Conservation (phyloP, 106 monocot genomes). For the Xerophyta viscosa region DNA sequence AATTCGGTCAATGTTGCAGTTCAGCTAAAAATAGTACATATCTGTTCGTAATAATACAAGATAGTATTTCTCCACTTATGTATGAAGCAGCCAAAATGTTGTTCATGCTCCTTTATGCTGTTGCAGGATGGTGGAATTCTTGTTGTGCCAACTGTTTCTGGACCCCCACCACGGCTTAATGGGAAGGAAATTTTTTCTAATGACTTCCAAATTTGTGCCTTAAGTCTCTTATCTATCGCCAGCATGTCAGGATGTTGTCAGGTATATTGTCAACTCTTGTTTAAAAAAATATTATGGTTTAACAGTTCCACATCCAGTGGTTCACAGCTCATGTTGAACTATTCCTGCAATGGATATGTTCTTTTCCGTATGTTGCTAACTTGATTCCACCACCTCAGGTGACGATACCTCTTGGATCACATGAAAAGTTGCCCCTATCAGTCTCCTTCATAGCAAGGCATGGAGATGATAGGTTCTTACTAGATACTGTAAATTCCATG, state of each 20-base stretch:
- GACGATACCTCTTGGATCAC: constrained; percentile 55
- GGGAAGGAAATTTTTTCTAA: constrained; percentile 60
- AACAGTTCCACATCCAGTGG: no score
- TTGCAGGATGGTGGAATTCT: constrained; percentile 89
- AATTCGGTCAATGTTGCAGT: no score
- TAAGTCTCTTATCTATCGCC: constrained; percentile 63
- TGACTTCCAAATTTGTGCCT: constrained; percentile 33
- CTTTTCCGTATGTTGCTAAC: no score
- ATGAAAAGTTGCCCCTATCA: constrained; percentile 78
- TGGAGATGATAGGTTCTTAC: constrained; percentile 82
- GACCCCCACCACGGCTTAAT: constrained; percentile 72
- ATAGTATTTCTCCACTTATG: no score
- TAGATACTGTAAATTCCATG: constrained; percentile 49
- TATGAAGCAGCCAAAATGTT: no score
- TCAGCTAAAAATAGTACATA: no score
- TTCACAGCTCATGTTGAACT: no score
- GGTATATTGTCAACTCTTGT: constrained; percentile 35
- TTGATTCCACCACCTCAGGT: constrained; percentile 25
- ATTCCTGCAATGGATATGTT: no score
- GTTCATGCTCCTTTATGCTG: background rate
- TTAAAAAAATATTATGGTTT: no score
- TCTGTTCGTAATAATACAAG: no score
- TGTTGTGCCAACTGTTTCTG: constrained; percentile 76
- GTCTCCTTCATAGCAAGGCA: constrained; percentile 89
- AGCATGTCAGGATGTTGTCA: constrained; percentile 99